These are phyloP conservation scores for Pichia gijzeniarum DNA, from an alignment of 805 yeast species.

Conservation along the genomic window DNA sequence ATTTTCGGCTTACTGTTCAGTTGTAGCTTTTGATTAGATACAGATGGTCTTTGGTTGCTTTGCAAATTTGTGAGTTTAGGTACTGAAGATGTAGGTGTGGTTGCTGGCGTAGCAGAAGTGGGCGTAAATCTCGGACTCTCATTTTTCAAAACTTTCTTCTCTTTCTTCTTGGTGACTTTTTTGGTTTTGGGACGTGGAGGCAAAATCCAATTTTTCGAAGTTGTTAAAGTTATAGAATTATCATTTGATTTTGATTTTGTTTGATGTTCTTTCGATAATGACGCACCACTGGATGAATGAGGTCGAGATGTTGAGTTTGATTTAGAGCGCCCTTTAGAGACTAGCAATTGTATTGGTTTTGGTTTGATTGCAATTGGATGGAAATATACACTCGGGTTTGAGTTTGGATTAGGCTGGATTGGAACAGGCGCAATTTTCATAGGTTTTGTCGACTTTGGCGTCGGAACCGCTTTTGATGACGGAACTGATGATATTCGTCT, in stretches of 20 bases:
- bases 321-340: slow-evolving; percentile 6
- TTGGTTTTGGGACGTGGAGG: slow-evolving; percentile 47
- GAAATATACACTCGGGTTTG: slow-evolving; percentile 11
- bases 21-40: too few relatives aligned
- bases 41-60: neutral
- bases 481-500: slow-evolving; percentile 4
- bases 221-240: slow-evolving; percentile 13
- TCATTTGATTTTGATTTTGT: neutral
- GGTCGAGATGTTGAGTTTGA: slow-evolving; percentile 4
- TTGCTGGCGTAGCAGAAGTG: neutral
- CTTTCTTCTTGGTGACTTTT: slow-evolving; percentile 14
- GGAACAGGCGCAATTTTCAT: neutral
- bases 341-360: slow-evolving; percentile 18
- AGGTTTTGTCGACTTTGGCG: neutral
- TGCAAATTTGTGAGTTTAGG: neutral
- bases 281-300: neutral
- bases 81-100: neutral
- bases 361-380: slow-evolving; percentile 30
- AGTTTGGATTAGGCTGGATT: slow-evolving; percentile 7
- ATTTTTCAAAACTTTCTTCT: slow-evolving; percentile 3
- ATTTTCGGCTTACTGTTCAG: too few relatives aligned
- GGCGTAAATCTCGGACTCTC: neutral
- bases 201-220: slow-evolving; percentile 40
- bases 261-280: slow-evolving; percentile 1
- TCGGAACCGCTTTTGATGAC: neutral